Percentiles rank a stretch among this genome's conserved stretches.
phyloP scores from a whole-genome alignment of 345 rosid genomes.

The Capsella bursapastoris region DNA sequence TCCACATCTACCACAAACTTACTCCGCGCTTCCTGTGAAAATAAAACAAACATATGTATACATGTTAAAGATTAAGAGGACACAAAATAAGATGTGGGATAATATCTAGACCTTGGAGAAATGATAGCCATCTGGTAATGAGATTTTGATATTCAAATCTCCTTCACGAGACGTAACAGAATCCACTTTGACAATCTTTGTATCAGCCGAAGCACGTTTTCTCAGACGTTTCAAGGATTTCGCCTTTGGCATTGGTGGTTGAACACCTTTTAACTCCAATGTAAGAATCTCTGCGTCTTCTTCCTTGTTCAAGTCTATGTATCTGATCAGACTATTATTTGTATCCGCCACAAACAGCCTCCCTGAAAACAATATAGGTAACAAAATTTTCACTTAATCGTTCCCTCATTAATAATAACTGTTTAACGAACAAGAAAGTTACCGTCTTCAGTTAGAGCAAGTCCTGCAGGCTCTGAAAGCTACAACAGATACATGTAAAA shows the following conservation, averaged over 20 bases:
- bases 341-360: constrained; percentile 84
- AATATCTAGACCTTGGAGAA: constrained; percentile 71
- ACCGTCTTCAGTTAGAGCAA: constrained; percentile 78
- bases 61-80: not conserved
- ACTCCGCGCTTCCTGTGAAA: constrained; percentile 77
- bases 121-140: constrained; percentile 78
- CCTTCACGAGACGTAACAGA: constrained; percentile 70
- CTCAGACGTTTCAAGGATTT: constrained; percentile 73
- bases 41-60: not conserved
- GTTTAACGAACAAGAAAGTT: constrained; percentile 15
- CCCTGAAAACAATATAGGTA: constrained; percentile 52
- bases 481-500: constrained; percentile 46
- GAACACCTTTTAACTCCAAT: constrained; percentile 82
- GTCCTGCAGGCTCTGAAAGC: constrained; percentile 97
- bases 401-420: not conserved
- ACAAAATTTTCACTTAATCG: not conserved
- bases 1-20: constrained; percentile 73
- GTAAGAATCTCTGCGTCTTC: constrained; percentile 63
- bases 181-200: constrained; percentile 59
- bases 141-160: constrained; percentile 63
- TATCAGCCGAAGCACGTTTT: constrained; percentile 70
- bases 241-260: constrained; percentile 68
- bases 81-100: not conserved
- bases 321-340: constrained; percentile 80
- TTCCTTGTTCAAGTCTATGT: constrained; percentile 62